Evolutionary conservation across 129 eudicot species (phyloP).

Genomic region (Centrapalus pauciflorus): DNA sequence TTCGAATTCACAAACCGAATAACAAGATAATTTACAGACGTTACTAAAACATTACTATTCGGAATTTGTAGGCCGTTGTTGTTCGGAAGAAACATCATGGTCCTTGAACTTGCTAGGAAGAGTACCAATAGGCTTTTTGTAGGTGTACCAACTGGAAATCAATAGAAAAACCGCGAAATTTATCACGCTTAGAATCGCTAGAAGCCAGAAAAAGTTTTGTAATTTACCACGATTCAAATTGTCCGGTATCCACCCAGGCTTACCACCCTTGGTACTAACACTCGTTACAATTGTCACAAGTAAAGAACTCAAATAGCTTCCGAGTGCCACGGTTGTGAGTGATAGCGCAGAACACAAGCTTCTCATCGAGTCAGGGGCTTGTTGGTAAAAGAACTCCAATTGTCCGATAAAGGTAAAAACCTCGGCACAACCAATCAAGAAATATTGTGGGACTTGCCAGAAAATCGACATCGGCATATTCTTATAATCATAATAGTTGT

Average conservation of each 20-base stretch:
- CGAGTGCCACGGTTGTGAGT: slow-evolving; percentile 45
- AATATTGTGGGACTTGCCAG: slow-evolving; percentile 65
- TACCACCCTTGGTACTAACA: slow-evolving; percentile 44
- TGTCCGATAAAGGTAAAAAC: slow-evolving; percentile 62
- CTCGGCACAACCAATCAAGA: slow-evolving; percentile 62
- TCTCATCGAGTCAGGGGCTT: slow-evolving; percentile 69
- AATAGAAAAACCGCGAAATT: slow-evolving; percentile 41
- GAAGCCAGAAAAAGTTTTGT: slow-evolving; percentile 50
- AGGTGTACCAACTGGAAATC: slow-evolving; percentile 42
- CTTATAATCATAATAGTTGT: slow-evolving; percentile 36
- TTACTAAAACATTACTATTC: neutral
- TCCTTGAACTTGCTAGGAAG: slow-evolving; percentile 16
- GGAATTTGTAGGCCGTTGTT: neutral
- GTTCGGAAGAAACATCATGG: neutral
- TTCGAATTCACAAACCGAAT: neutral
- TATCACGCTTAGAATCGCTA: slow-evolving; percentile 41
- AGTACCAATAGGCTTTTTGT: slow-evolving; percentile 36
- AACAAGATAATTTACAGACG: neutral
- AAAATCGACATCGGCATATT: slow-evolving; percentile 49
- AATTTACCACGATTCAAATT: slow-evolving; percentile 43
- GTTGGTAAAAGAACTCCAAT: slow-evolving; percentile 53
- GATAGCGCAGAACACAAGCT: slow-evolving; percentile 58
- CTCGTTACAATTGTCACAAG: slow-evolving; percentile 42
- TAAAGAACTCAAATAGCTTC: slow-evolving; percentile 52
- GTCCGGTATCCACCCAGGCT: slow-evolving; percentile 58